Evolutionary conservation across 139 green algal genomes (phyloP).

Genomic region (Micractinium conductrix): DNA sequence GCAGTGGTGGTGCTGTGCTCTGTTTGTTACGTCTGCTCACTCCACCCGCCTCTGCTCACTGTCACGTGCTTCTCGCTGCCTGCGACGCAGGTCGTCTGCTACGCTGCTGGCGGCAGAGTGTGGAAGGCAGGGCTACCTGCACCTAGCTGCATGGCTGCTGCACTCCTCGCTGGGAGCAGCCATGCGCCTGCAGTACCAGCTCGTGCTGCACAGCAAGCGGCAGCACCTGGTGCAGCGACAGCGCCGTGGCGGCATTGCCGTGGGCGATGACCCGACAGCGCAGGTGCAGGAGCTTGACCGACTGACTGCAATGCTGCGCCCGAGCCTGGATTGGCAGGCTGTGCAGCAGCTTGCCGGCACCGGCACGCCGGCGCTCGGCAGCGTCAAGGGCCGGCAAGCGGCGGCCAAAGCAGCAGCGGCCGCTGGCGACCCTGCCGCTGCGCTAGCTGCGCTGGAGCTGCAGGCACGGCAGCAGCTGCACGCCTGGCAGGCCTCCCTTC

Average conservation of each 20-base stretch:
- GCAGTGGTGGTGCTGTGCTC: too few relatives aligned
- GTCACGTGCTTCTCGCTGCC: neutral
- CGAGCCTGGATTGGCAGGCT: slow-evolving; percentile 25
- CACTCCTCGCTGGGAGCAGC: slow-evolving; percentile 53
- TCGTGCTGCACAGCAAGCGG: slow-evolving; percentile 52
- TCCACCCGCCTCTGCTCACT: neutral
- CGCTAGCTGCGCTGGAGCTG: neutral
- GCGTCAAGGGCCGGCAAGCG: neutral
- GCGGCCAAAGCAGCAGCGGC: neutral
- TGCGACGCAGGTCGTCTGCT: slow-evolving; percentile 36
- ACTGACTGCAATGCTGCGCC: neutral
- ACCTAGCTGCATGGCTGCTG: slow-evolving; percentile 57
- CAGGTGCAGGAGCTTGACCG: neutral
- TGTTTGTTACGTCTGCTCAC: neutral
- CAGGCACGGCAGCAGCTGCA: slow-evolving; percentile 5
- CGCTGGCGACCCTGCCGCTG: neutral
- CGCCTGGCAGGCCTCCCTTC: slow-evolving; percentile 32
- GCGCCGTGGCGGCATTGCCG: slow-evolving; percentile 2
- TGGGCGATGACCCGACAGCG: neutral
- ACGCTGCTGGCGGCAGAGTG: slow-evolving; percentile 23
- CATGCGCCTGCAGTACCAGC: slow-evolving; percentile 39
- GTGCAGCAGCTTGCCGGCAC: neutral
- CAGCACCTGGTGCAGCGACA: slow-evolving; percentile 26
- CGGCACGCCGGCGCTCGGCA: neutral
- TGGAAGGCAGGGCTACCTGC: slow-evolving; percentile 30